A percentile compares a stretch with the other conserved stretches of the same genome.
phyloP scores from a whole-genome alignment of 306 rosid species.

The Acacia crassicarpa region DNA sequence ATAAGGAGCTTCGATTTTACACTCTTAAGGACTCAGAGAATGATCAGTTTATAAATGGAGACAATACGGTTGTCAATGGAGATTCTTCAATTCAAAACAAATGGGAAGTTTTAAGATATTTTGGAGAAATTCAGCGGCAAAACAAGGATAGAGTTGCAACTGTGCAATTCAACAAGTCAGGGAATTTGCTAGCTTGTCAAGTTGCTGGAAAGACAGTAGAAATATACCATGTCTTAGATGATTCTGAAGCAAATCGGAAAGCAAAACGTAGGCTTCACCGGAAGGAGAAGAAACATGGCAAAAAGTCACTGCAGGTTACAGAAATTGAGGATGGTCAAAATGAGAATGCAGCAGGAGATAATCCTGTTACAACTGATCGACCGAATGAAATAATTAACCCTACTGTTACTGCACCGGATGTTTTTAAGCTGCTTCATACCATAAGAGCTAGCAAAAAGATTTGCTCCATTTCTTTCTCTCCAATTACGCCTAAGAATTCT shows the following conservation, averaged over 20 bases:
- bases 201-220: conserved; percentile 88
- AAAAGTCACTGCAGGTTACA: conserved; percentile 41
- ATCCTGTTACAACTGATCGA: conserved; percentile 18
- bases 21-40: conserved; percentile 53
- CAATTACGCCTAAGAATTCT: conserved; percentile 66
- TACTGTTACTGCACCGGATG: conserved; percentile 64
- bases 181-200: conserved; percentile 87
- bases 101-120: conserved; percentile 75
- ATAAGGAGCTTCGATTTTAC: conserved; percentile 82
- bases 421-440: conserved; percentile 84
- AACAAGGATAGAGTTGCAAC: conserved; percentile 87
- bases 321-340: conserved; percentile 49
- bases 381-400: conserved; percentile 28
- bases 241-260: conserved; percentile 74
- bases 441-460: conserved; percentile 86
- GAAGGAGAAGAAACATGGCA: conserved; percentile 75
- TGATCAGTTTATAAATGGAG: conserved; percentile 43
- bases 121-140: conserved; percentile 87
- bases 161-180: conserved; percentile 75
- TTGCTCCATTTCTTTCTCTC: conserved; percentile 85
- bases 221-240: conserved; percentile 79
- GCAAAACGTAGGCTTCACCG: conserved; percentile 87
- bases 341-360: conserved; percentile 43
- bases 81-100: conserved; percentile 52
- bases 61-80: conserved; percentile 31